These are phyloP conservation scores for Chytridium lagenaria DNA, from an alignment of 371 early-diverging fungal genomes.

Conservation along the genomic window DNA sequence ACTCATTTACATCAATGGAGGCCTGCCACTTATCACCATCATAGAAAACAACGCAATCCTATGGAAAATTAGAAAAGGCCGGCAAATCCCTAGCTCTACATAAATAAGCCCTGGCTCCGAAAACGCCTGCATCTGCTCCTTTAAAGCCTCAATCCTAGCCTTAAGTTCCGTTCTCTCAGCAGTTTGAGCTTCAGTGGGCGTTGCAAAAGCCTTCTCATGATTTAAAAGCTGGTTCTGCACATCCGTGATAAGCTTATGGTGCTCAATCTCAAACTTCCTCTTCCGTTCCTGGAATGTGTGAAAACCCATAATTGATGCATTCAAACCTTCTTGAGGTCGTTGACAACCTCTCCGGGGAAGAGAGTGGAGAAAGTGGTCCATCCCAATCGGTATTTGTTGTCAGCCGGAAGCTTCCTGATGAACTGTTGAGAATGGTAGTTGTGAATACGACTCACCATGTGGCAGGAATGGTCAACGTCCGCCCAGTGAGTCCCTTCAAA, in stretches of 20 bases:
- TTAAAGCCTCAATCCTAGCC: conserved; percentile 72
- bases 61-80: conserved; percentile 45
- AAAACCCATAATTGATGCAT: not conserved
- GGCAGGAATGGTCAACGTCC: conserved; percentile 69
- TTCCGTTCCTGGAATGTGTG: conserved; percentile 65
- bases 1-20: conserved; percentile 76
- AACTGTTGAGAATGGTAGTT: no score
- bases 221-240: conserved; percentile 65
- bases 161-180: conserved; percentile 62
- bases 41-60: conserved; percentile 86
- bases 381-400: conserved; percentile 84
- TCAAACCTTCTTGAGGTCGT: conserved; percentile 62
- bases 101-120: conserved; percentile 72
- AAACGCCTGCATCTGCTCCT: conserved; percentile 66
- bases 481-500: conserved; percentile 77
- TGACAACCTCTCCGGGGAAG: conserved; percentile 70
- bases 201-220: conserved; percentile 55
- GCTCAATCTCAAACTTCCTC: conserved; percentile 66
- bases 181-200: conserved; percentile 34
- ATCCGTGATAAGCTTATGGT: conserved; percentile 67
- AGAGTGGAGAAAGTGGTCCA: conserved; percentile 79
- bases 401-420: conserved; percentile 84
- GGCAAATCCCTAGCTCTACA: conserved; percentile 16
- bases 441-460: no score
- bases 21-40: conserved; percentile 90